phyloP scores from a whole-genome alignment of 2,329 filamentous ascomycete species.

The Rutstroemia sp. region DNA sequence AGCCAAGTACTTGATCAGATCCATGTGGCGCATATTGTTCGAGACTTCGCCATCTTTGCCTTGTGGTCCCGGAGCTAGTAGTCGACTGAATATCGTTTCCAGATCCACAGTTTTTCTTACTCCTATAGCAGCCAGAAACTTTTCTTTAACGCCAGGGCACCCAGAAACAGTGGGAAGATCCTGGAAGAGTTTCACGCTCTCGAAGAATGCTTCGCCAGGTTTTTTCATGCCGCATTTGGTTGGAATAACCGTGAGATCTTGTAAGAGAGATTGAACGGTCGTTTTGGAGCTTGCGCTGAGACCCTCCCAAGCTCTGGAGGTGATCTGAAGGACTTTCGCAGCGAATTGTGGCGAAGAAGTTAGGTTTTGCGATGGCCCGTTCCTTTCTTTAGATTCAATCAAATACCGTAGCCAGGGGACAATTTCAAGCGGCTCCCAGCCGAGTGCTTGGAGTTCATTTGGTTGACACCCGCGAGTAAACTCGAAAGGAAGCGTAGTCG shows the following conservation, averaged over 20 bases:
- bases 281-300: constrained; percentile 59
- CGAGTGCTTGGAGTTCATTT: constrained; percentile 67
- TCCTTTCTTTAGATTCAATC: constrained; percentile 55
- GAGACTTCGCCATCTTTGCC: constrained; percentile 40
- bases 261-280: constrained; percentile 56
- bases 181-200: constrained; percentile 89
- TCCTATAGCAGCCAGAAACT: constrained; percentile 73
- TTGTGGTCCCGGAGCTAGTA: constrained; percentile 56
- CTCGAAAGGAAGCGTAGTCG: constrained; percentile 75
- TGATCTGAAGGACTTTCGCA: constrained; percentile 63
- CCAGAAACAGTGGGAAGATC: constrained; percentile 77
- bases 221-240: constrained; percentile 86
- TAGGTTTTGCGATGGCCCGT: constrained; percentile 58
- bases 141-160: constrained; percentile 79
- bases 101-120: constrained; percentile 94
- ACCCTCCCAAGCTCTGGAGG: constrained; percentile 90
- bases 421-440: constrained; percentile 80
- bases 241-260: constrained; percentile 68
- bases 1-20: constrained; percentile 88
- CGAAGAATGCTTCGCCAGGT: constrained; percentile 83
- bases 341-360: constrained; percentile 68
- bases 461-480: constrained; percentile 65
- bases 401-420: constrained; percentile 81
- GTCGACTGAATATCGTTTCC: constrained; percentile 82
- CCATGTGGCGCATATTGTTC: constrained; percentile 77